A percentile compares a stretch with the other conserved stretches of the same genome.
Conservation (phyloP, 768 basidiomycete species). For the Lactarius deliciosus region DNA sequence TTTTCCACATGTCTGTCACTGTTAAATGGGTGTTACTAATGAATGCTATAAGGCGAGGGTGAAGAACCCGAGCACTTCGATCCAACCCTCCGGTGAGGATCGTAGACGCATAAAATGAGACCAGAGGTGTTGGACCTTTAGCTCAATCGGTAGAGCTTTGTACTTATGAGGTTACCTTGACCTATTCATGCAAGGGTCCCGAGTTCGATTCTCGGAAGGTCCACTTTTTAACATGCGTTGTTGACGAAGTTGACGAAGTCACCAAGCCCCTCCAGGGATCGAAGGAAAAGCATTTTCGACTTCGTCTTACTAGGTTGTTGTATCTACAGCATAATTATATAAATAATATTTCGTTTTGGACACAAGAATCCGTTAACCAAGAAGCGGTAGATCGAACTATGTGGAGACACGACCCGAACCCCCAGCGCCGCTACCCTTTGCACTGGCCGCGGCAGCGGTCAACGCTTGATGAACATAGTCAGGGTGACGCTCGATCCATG, state of each 20-base stretch:
- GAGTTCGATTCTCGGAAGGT: constrained; percentile 64
- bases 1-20: neutral
- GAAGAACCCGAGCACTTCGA: neutral
- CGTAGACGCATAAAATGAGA: neutral
- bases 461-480: constrained; percentile 15
- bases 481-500: constrained; percentile 22
- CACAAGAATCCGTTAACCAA: neutral
- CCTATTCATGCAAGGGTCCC: constrained; percentile 56
- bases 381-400: neutral
- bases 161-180: constrained; percentile 55
- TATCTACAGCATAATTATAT: neutral
- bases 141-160: constrained; percentile 64
- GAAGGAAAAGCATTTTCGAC: neutral
- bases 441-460: neutral
- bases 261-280: too few species aligned
- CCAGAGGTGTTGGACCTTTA: constrained; percentile 44
- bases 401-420: constrained; percentile 1
- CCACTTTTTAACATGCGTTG: constrained; percentile 40
- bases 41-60: neutral
- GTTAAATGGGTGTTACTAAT: neutral
- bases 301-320: neutral
- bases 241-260: neutral
- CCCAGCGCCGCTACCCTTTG: neutral
- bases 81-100: neutral
- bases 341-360: neutral